Percentiles rank a stretch among this genome's conserved stretches.
Evolutionary conservation across 169 alveolate genomes (phyloP).

Genomic region (Plasmodium fragile): DNA sequence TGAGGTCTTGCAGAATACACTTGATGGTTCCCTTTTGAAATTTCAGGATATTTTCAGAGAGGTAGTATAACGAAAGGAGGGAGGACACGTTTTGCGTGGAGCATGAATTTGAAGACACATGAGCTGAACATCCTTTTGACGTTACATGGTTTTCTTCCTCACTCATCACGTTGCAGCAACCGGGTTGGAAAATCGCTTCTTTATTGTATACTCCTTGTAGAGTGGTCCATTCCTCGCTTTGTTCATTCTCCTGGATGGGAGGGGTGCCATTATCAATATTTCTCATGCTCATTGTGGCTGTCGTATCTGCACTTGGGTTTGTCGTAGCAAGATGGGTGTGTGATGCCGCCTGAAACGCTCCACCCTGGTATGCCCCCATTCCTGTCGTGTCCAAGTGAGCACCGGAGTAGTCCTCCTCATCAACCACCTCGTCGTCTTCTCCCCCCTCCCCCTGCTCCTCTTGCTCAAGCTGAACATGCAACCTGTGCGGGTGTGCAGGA

Average conservation of each 20-base stretch:
- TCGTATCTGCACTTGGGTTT: neutral
- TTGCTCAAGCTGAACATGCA: no score
- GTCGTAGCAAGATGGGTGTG: neutral
- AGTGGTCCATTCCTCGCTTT: neutral
- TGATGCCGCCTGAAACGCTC: neutral
- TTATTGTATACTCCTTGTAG: neutral
- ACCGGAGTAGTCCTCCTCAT: neutral
- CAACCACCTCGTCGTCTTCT: neutral
- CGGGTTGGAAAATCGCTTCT: neutral
- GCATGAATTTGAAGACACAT: neutral
- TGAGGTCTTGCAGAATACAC: constrained; percentile 72
- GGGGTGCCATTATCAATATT: neutral
- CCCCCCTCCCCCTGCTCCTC: neutral
- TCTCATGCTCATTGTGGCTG: neutral
- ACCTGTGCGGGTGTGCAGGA: neutral
- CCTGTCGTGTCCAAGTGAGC: neutral
- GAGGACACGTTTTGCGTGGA: constrained; percentile 37
- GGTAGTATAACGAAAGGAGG: constrained; percentile 23
- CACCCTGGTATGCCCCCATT: neutral
- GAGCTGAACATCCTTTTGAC: neutral
- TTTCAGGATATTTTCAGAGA: constrained; percentile 69
- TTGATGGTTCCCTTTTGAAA: constrained; percentile 78
- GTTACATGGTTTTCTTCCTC: neutral
- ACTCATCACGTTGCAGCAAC: neutral
- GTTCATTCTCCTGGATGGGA: neutral